Evolutionary conservation across 2,329 filamentous ascomycete genomes (phyloP).

Genomic region (Knufia fluminis): DNA sequence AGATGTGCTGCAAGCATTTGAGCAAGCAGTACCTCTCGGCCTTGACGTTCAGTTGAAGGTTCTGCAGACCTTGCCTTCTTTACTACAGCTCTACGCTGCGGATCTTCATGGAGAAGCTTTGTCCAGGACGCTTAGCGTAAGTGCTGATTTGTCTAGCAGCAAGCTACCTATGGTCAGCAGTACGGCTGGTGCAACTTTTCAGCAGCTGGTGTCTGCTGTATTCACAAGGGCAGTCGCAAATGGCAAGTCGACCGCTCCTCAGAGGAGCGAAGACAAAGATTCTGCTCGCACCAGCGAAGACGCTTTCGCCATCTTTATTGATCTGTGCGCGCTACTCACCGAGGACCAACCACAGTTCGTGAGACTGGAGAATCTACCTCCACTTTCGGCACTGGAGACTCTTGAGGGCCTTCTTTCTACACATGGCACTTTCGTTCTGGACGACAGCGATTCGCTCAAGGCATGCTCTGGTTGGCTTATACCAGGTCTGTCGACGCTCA

Average conservation of each 20-base stretch:
- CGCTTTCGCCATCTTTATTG: constrained; percentile 52
- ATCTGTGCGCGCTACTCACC: constrained; percentile 80
- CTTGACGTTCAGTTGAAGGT: constrained; percentile 95
- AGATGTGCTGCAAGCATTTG: constrained; percentile 79
- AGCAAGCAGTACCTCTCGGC: constrained; percentile 64
- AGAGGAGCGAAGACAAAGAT: neutral
- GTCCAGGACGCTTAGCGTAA: constrained; percentile 76
- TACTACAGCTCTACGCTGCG: constrained; percentile 80
- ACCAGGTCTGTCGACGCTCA: constrained; percentile 13
- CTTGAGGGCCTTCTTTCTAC: constrained; percentile 85
- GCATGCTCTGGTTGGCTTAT: constrained; percentile 57
- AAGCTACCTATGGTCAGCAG: constrained; percentile 93
- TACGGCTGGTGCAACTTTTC: constrained; percentile 89
- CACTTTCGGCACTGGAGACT: constrained; percentile 79
- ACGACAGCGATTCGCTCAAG: constrained; percentile 70
- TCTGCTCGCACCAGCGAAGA: constrained; percentile 10
- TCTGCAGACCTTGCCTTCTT: constrained; percentile 76
- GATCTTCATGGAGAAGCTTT: constrained; percentile 75
- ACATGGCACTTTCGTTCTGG: constrained; percentile 68
- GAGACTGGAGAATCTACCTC: constrained; percentile 64
- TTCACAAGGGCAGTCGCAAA: constrained; percentile 74
- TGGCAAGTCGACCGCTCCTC: constrained; percentile 50
- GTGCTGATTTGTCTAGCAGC: constrained; percentile 79
- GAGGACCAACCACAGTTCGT: constrained; percentile 76
- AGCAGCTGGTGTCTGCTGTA: constrained; percentile 83